Evolutionary conservation across 2,329 filamentous ascomycete genomes (phyloP).

Genomic region (Aspergillus fumigatiaffinis): DNA sequence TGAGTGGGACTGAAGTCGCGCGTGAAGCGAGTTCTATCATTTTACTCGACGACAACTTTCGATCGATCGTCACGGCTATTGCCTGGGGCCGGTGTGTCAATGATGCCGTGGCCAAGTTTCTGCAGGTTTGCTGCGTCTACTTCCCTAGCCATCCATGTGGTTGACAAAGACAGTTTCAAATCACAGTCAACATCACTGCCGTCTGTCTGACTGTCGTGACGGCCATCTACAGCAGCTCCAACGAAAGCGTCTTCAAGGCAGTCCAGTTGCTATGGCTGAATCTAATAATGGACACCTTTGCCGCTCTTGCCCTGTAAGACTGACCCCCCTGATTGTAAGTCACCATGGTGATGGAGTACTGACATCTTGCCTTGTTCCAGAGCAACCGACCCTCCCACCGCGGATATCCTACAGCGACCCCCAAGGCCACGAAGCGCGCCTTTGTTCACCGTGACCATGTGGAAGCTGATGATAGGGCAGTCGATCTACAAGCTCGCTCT

Average conservation of each 20-base stretch:
- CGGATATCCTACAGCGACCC: slow-evolving; percentile 74
- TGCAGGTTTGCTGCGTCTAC: slow-evolving; percentile 31
- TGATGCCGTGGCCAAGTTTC: slow-evolving; percentile 64
- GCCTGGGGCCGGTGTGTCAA: slow-evolving; percentile 68
- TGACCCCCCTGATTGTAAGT: no score
- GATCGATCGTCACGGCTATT: slow-evolving; percentile 61
- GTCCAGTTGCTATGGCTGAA: slow-evolving; percentile 96
- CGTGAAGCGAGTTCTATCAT: slow-evolving; percentile 66
- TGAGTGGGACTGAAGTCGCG: slow-evolving; percentile 63
- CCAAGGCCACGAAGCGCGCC: slow-evolving; percentile 70
- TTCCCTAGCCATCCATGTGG: no score
- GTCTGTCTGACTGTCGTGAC: slow-evolving; percentile 85
- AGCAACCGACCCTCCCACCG: slow-evolving; percentile 83
- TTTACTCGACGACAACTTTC: slow-evolving; percentile 64
- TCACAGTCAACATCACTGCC: slow-evolving; percentile 87
- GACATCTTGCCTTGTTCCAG: no score
- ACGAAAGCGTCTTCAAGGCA: slow-evolving; percentile 75
- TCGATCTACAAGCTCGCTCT: slow-evolving; percentile 79
- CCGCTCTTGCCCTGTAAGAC: slow-evolving; percentile 66
- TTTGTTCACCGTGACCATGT: slow-evolving; percentile 87
- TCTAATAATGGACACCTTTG: slow-evolving; percentile 95
- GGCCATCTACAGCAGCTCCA: slow-evolving; percentile 65
- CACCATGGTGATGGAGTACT: no score
- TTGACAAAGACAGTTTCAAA: slow-evolving; percentile 44
- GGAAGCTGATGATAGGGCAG: slow-evolving; percentile 98